Conservation (phyloP, 176 grass and related monocot species). For the Coix lacrymajobi region DNA sequence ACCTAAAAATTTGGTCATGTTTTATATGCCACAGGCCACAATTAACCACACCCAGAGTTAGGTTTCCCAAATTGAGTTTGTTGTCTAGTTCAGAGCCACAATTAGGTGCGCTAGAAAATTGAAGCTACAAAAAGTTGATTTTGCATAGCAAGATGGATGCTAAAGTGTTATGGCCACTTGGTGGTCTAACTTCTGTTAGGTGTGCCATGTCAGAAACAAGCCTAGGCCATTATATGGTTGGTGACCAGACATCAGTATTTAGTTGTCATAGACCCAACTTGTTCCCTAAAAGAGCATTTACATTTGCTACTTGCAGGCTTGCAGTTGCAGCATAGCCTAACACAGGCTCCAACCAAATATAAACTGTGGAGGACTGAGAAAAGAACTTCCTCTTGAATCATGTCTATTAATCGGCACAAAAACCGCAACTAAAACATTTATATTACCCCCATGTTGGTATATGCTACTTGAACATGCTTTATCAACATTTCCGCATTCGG, state of each 20-base stretch:
- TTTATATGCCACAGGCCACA: constrained; percentile 6
- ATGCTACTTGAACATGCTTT: not conserved
- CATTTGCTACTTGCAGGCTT: not conserved
- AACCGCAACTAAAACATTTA: not conserved
- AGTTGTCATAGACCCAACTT: constrained; percentile 7
- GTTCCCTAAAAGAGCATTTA: not conserved
- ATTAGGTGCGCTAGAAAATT: constrained; percentile 37
- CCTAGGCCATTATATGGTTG: not conserved
- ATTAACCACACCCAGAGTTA: not conserved
- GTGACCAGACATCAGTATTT: constrained; percentile 7
- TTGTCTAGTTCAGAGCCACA: constrained; percentile 10
- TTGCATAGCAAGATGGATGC: constrained; percentile 10
- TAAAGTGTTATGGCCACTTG: constrained; percentile 22
- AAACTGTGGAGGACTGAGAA: not conserved
- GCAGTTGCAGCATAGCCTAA: not conserved
- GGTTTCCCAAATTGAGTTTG: not conserved
- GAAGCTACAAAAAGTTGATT: constrained; percentile 28
- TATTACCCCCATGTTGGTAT: not conserved
- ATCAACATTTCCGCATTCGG: not conserved
- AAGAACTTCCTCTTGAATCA: not conserved
- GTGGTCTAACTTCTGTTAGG: constrained; percentile 28
- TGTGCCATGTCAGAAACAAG: constrained; percentile 14
- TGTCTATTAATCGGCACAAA: not conserved
- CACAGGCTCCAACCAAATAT: not conserved
- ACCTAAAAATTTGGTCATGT: not conserved